Base-by-base conservation (phyloP, 371 early-diverging fungal species). In the Haplosporangium sp. region DNA sequence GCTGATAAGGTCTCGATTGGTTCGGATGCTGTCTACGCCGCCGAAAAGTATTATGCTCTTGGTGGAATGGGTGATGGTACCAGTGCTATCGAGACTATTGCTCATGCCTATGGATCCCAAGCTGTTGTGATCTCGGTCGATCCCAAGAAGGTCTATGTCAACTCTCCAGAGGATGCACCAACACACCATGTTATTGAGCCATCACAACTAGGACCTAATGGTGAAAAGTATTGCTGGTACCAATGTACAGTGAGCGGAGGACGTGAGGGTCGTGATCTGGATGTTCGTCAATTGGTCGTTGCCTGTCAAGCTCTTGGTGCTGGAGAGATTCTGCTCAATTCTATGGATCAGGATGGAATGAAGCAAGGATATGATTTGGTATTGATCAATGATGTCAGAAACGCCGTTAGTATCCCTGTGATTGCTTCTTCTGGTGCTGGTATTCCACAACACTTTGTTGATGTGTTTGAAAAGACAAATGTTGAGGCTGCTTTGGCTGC, bases 1-100 rank as follows among this genome's bases (percentile, higher is more conserved):
- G 99, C 99, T 2, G 99, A 99, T 85, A 99, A 99, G 85, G 96
- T 99, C 11, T 97, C 97, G 11, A 98, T 99, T 75, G 99, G 99
- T 20, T 93, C 94, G 60, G 99, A 99, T 84, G 98, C 99, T n/a
- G 99, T 99, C 4, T 96, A 95, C 78, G 95, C 96, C 3, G 96
- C 96, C 8, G 98, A 98, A 79, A 90, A 88, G 59, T 96, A 90
- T 72, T 90, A 81, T 44, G 88, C 87, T 11, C 87, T 84, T 8
- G 88, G 87, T 11, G 65, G 74, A 2, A 65, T 84, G 20, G 86
- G 84, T 7, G 89, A 89, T 61, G 93, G 94, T 2, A 85, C 86
- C 6, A 89, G 91, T 17, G 94, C 97, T 0, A 98, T 99, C 69
- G 97, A 97, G 83, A 95, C 95, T 44, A 99, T 99, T 67, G 94